Evolutionary conservation across 148 eudicot species (phyloP).

Genomic region (Cornus kousa): DNA sequence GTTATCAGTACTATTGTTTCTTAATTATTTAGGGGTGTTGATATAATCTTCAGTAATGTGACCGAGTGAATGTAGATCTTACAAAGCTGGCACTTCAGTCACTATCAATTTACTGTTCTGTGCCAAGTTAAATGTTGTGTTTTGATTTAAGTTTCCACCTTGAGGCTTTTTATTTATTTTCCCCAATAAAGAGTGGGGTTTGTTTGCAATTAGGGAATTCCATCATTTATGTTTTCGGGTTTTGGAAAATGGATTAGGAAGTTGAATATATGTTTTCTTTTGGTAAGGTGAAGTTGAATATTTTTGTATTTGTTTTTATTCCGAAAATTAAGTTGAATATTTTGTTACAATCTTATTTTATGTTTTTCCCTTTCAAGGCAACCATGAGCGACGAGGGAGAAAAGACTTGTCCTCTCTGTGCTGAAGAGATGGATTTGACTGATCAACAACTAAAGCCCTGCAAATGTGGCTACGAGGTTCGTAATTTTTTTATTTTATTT

Average conservation of each 20-base stretch:
- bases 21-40: background rate
- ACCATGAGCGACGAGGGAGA: conserved; percentile 90
- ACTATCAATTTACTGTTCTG: background rate
- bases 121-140: background rate
- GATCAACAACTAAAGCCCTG: conserved; percentile 98
- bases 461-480: conserved; percentile 95
- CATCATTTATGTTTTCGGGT: background rate
- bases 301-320: no score
- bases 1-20: no score
- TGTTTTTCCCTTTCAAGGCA: conserved; percentile 24
- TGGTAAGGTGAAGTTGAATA: no score
- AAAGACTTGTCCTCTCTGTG: conserved; percentile 94
- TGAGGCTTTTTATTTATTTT: background rate
- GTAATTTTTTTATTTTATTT: background rate
- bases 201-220: background rate
- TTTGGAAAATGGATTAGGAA: background rate
- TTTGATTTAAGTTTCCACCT: background rate
- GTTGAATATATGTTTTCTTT: background rate
- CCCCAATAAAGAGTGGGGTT: background rate
- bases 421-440: conserved; percentile 98
- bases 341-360: background rate
- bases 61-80: background rate
- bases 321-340: background rate
- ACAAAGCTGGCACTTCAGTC: background rate
- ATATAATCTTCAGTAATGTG: background rate